phyloP scores from a whole-genome alignment of 495 filamentous ascomycete species.

The Chaetomidium leptoderma region DNA sequence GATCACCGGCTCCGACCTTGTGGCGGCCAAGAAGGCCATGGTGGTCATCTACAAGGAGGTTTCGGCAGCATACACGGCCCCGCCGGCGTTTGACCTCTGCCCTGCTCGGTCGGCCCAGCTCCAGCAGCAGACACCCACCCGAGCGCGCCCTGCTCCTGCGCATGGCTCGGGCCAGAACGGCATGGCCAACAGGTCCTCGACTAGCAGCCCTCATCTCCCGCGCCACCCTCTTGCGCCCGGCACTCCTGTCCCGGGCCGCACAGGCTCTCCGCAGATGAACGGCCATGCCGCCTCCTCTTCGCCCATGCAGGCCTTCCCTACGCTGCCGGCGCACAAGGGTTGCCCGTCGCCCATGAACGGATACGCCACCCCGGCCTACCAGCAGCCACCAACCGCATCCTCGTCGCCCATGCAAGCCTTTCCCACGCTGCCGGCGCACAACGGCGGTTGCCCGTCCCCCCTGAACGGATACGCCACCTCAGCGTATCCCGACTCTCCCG shows the following conservation, averaged over 20 bases:
- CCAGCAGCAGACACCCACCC: slow-evolving; percentile 8
- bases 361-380: background rate
- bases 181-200: background rate
- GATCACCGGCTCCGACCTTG: background rate
- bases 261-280: background rate
- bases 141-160: background rate
- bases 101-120: background rate
- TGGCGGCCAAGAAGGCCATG: background rate
- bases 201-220: background rate
- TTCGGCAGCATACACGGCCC: background rate
- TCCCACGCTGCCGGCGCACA: too few species aligned
- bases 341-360: background rate
- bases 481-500: too few species aligned
- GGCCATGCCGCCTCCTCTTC: background rate
- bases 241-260: background rate
- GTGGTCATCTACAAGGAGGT: background rate
- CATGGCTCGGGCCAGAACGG: background rate
- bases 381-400: background rate
- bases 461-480: too few species aligned
- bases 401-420: background rate
- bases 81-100: background rate
- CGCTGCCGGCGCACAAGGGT: background rate
- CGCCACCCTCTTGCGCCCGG: background rate
- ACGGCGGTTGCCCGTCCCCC: too few species aligned
- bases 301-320: background rate